Percentiles rank a stretch among this genome's conserved stretches.
Conservation (phyloP, 106 monocot species). For the Dendrobium catenatum region DNA sequence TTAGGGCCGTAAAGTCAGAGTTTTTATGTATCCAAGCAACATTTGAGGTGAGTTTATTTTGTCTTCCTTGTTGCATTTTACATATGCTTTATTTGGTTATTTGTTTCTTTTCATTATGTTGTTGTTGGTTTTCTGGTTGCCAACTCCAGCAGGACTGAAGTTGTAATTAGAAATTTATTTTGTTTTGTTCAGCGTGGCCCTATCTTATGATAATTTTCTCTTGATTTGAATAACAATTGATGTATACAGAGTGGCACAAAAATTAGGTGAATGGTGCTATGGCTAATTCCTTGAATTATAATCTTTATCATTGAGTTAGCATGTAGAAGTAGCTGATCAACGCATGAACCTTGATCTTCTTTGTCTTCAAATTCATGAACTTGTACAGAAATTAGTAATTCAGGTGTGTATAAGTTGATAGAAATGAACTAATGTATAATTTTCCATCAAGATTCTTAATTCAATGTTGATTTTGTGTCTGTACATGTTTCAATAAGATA, state of each 20-base stretch:
- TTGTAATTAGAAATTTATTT: neutral
- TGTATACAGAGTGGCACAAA: neutral
- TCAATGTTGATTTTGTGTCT: neutral
- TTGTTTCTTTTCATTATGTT: neutral
- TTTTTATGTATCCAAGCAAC: constrained; percentile 6
- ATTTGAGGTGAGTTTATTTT: neutral
- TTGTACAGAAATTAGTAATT: neutral
- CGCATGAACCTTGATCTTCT: neutral
- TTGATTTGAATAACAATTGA: neutral
- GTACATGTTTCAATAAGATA: neutral
- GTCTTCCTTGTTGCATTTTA: neutral
- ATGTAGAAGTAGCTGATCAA: neutral
- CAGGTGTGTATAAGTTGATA: neutral
- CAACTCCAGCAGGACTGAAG: neutral
- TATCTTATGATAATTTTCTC: neutral
- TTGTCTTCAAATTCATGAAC: neutral
- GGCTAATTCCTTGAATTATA: neutral
- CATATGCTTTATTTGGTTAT: neutral
- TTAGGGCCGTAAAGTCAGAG: constrained; percentile 6
- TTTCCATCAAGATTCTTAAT: neutral
- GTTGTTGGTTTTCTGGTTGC: neutral
- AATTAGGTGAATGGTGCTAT: neutral
- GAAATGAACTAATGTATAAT: neutral
- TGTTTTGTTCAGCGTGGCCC: neutral
- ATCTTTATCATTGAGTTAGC: neutral